Percentiles rank a stretch among this genome's conserved stretches.
Conservation (phyloP, 768 basidiomycete species). For the Pleurotus tuber-regium region DNA sequence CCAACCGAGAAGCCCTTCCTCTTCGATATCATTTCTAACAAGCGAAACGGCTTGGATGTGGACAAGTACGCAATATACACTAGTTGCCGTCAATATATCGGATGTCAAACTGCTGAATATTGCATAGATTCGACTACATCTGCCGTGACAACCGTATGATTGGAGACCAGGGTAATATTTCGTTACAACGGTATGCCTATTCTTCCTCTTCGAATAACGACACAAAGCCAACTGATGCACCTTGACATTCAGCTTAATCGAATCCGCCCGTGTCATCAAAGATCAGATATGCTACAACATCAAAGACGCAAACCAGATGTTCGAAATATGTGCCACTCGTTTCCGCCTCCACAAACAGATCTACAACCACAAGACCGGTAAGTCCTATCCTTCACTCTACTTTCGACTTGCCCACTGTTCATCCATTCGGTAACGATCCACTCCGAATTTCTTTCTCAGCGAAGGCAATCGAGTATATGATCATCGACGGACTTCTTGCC, state of each 20-base stretch:
- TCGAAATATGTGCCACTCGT: slow-evolving; percentile 69
- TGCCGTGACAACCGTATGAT: slow-evolving; percentile 70
- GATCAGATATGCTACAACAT: slow-evolving; percentile 78
- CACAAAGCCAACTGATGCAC: neutral
- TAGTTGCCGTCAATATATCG: neutral
- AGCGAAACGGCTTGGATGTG: slow-evolving; percentile 79
- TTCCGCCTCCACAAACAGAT: slow-evolving; percentile 81
- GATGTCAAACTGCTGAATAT: neutral
- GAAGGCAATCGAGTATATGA: slow-evolving; percentile 79
- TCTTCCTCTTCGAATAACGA: neutral
- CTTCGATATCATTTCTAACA: slow-evolving; percentile 85
- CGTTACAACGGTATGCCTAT: slow-evolving; percentile 39
- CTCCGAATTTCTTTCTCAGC: slow-evolving; percentile 37
- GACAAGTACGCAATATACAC: slow-evolving; percentile 58
- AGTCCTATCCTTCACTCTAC: slow-evolving; percentile 19
- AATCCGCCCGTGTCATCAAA: slow-evolving; percentile 72
- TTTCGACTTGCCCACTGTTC: too few relatives aligned
- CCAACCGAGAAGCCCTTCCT: slow-evolving; percentile 64
- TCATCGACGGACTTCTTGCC: slow-evolving; percentile 68
- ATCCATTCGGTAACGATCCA: neutral
- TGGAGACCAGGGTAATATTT: slow-evolving; percentile 59
- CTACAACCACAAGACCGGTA: slow-evolving; percentile 81
- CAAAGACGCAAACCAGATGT: slow-evolving; percentile 77
- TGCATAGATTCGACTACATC: slow-evolving; percentile 76
- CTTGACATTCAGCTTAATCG: slow-evolving; percentile 51